Conservation (phyloP, 2,329 filamentous ascomycete genomes). For the Leptodontidium sp. region DNA sequence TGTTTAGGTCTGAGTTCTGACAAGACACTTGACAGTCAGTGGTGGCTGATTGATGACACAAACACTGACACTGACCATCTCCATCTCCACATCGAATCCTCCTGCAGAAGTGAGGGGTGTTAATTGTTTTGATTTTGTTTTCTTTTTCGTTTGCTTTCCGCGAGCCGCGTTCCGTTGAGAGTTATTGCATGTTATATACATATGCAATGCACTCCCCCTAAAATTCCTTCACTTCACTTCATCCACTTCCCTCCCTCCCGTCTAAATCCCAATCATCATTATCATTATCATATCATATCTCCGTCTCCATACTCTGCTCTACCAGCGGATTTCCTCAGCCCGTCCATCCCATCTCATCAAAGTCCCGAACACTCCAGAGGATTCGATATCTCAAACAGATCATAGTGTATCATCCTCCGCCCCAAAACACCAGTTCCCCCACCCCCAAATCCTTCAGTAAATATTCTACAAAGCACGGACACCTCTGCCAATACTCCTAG, state of each 20-base stretch:
- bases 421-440: conserved; percentile 18
- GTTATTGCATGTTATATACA: conserved; percentile 13
- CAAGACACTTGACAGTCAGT: background rate
- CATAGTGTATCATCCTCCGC: conserved; percentile 15
- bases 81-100: conserved; percentile 3
- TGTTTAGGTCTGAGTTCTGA: background rate
- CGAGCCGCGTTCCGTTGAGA: background rate
- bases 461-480: conserved; percentile 54
- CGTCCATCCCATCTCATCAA: background rate
- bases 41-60: background rate
- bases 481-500: conserved; percentile 74
- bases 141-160: background rate
- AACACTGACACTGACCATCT: background rate
- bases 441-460: conserved; percentile 7
- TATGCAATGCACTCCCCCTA: conserved; percentile 1
- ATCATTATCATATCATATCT: background rate
- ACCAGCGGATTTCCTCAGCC: too few relatives aligned
- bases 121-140: background rate
- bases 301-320: background rate
- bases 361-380: background rate
- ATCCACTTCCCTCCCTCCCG: too few relatives aligned
- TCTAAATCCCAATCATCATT: background rate
- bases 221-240: background rate
- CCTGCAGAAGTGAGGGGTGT: background rate
- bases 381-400: conserved; percentile 4